Conservation (phyloP, 176 grass and related monocot genomes). For the Cenchrus fungigraminus region DNA sequence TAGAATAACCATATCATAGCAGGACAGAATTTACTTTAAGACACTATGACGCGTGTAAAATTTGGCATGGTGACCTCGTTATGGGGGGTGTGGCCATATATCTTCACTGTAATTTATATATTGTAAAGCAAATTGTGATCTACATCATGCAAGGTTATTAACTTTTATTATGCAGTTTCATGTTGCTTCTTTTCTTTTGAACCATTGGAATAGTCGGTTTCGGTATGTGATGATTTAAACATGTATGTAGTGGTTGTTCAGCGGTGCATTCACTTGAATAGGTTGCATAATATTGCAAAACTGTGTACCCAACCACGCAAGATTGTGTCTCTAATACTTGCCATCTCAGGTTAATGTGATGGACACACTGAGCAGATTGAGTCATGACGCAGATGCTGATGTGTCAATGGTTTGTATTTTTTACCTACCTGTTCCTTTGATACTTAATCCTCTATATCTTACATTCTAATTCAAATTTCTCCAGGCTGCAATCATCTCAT, state of each 20-base stretch:
- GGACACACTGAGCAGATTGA: slow-evolving; percentile 98
- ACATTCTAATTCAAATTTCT: slow-evolving; percentile 29
- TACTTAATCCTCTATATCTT: slow-evolving; percentile 9
- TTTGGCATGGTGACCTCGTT: not conserved
- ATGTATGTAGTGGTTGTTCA: not conserved
- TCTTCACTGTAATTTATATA: too few relatives aligned
- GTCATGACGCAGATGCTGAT: slow-evolving; percentile 95
- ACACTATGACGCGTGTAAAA: not conserved
- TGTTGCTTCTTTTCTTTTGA: not conserved
- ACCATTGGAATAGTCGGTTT: not conserved
- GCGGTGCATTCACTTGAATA: too few relatives aligned
- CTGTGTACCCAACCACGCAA: not conserved
- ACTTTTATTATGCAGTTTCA: not conserved
- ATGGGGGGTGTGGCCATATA: not conserved
- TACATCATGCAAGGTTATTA: too few relatives aligned
- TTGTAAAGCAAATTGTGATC: not conserved
- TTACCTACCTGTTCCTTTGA: not conserved
- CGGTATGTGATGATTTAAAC: not conserved
- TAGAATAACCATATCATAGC: not conserved
- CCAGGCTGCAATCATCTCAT: slow-evolving; percentile 86
- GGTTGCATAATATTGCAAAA: not conserved
- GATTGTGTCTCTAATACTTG: slow-evolving; percentile 15
- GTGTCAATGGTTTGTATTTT: slow-evolving; percentile 75
- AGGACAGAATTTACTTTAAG: not conserved
- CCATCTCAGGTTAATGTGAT: slow-evolving; percentile 90